Conservation (phyloP, 495 filamentous ascomycete species). For the Tetracladium marchalianum region DNA sequence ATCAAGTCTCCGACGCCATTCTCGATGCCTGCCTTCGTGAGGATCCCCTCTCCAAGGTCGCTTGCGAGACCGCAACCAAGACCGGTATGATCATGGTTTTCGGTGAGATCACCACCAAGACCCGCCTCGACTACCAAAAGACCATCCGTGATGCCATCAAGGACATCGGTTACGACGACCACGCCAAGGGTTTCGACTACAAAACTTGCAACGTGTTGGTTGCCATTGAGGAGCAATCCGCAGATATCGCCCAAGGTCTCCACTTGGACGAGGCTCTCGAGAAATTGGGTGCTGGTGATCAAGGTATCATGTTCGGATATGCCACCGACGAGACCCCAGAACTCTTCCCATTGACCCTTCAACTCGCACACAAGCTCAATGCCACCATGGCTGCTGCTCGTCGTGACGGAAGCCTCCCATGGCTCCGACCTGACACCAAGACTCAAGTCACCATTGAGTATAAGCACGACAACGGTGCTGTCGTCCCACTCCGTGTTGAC, state of each 20-base stretch:
- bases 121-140: slow-evolving; percentile 93
- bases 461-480: slow-evolving; percentile 87
- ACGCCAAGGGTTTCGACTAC: slow-evolving; percentile 98
- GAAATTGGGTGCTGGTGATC: slow-evolving; percentile 97
- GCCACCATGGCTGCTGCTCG: slow-evolving; percentile 81
- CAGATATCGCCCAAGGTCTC: slow-evolving; percentile 97
- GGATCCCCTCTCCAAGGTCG: slow-evolving; percentile 96
- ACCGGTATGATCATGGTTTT: slow-evolving; percentile 99
- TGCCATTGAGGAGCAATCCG: slow-evolving; percentile 98
- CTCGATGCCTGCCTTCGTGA: slow-evolving; percentile 93
- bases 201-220: slow-evolving; percentile 98
- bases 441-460: slow-evolving; percentile 99
- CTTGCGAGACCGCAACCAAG: slow-evolving; percentile 99
- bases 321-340: slow-evolving; percentile 98
- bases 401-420: slow-evolving; percentile 76
- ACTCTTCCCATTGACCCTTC: slow-evolving; percentile 84
- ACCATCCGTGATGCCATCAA: slow-evolving; percentile 91
- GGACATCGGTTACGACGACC: slow-evolving; percentile 96
- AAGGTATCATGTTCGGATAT: slow-evolving; percentile 99
- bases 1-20: slow-evolving; percentile 96
- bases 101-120: slow-evolving; percentile 97
- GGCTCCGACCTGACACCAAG: slow-evolving; percentile 98
- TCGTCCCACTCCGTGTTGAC: slow-evolving; percentile 86
- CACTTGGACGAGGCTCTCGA: slow-evolving; percentile 94
- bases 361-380: slow-evolving; percentile 94